These are phyloP conservation scores for Candida sojae DNA, from an alignment of 1,139 yeast genomes.

Conservation along the genomic window DNA sequence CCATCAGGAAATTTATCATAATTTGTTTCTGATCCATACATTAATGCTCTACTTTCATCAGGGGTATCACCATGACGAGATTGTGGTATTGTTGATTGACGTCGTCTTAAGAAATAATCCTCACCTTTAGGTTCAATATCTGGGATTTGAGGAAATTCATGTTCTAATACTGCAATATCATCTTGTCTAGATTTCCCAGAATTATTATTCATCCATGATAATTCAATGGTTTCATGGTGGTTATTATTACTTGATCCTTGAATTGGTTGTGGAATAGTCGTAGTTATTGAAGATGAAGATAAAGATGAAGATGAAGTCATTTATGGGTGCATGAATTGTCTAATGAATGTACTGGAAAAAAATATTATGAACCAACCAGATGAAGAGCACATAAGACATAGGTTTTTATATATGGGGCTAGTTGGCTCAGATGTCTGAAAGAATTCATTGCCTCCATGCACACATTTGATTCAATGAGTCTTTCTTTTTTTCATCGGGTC, in stretches of 20 bases:
- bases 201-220: background rate
- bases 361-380: too few relatives aligned
- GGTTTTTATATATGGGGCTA: too few relatives aligned
- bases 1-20: conserved; percentile 60
- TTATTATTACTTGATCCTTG: background rate
- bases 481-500: too few relatives aligned
- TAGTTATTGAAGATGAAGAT: background rate
- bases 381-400: too few relatives aligned
- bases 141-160: background rate
- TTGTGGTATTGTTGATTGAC: background rate
- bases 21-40: conserved; percentile 26
- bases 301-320: conserved; percentile 7
- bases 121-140: conserved; percentile 12
- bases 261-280: background rate
- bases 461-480: too few relatives aligned
- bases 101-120: conserved; percentile 5
- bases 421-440: too few relatives aligned
- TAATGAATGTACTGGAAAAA: background rate
- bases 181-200: background rate
- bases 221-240: background rate
- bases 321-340: conserved; percentile 10
- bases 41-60: conserved; percentile 15
- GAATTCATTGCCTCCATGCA: too few relatives aligned
- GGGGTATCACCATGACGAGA: background rate
- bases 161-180: conserved; percentile 1